A percentile compares a stretch with the other conserved stretches of the same genome.
phyloP scores from a whole-genome alignment of 2,329 filamentous ascomycete genomes.

The Fusarium siculi region DNA sequence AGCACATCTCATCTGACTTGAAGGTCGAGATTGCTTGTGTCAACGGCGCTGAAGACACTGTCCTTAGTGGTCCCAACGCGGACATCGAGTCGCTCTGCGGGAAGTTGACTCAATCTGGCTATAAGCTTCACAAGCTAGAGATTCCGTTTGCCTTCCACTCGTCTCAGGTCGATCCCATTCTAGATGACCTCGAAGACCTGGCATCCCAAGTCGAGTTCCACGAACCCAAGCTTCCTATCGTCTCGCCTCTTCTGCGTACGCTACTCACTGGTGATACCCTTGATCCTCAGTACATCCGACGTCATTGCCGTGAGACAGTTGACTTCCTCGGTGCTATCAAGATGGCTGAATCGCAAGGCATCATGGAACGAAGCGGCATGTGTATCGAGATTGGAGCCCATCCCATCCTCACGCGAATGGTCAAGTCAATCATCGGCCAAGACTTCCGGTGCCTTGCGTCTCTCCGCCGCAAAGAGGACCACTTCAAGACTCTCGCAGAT shows the following conservation, averaged over 20 bases:
- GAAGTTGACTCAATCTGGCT: constrained; percentile 47
- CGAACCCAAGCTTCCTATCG: constrained; percentile 61
- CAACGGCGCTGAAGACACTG: constrained; percentile 79
- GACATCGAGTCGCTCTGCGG: constrained; percentile 57
- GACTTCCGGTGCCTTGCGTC: constrained; percentile 65
- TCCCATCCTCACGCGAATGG: constrained; percentile 70
- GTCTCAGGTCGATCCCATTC: constrained; percentile 63
- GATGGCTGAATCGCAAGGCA: constrained; percentile 57
- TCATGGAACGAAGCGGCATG: constrained; percentile 65
- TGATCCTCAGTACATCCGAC: constrained; percentile 67
- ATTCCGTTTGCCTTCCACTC: constrained; percentile 67
- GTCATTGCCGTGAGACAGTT: constrained; percentile 71
- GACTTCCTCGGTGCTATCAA: constrained; percentile 71
- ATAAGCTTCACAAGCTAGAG: constrained; percentile 59
- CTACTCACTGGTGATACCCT: constrained; percentile 74
- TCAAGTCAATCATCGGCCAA: constrained; percentile 68
- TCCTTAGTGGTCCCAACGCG: constrained; percentile 64
- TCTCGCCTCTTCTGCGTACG: neutral
- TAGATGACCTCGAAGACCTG: constrained; percentile 66
- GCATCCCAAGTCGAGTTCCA: constrained; percentile 53
- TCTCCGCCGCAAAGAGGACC: constrained; percentile 70
- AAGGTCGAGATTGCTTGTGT: constrained; percentile 72
- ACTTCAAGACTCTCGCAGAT: constrained; percentile 71
- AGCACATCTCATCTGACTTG: constrained; percentile 44
- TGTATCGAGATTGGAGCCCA: constrained; percentile 78